A percentile compares a stretch with the other conserved stretches of the same genome.
These are phyloP conservation scores for Botrytis aclada DNA, from an alignment of 2,329 filamentous ascomycete genomes.

Conservation along the genomic window DNA sequence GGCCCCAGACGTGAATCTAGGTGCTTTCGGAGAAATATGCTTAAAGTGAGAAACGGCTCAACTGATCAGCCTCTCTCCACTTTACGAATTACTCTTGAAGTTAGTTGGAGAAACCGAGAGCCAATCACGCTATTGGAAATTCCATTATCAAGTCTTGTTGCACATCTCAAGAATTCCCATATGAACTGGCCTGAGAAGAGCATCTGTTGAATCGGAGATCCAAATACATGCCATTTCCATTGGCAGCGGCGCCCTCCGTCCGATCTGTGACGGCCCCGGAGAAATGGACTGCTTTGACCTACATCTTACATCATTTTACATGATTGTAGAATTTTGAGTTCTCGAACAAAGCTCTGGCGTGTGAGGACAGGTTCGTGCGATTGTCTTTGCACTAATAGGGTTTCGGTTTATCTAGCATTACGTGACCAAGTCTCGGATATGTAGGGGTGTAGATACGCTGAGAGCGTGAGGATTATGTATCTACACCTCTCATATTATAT, in stretches of 20 bases:
- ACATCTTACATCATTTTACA: not conserved
- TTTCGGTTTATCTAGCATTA: not conserved
- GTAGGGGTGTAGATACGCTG: not conserved
- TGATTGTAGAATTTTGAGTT: not conserved
- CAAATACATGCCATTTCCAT: too few relatives aligned
- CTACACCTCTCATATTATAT: not conserved
- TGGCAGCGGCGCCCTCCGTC: not conserved
- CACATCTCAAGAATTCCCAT: not conserved
- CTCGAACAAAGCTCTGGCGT: not conserved
- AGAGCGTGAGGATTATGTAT: not conserved
- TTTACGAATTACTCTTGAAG: not conserved
- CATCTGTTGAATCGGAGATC: not conserved
- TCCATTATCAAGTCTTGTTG: not conserved
- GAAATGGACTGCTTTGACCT: not conserved
- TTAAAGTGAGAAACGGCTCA: not conserved
- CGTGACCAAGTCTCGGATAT: not conserved
- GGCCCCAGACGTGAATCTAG: not conserved
- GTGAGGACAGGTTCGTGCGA: not conserved
- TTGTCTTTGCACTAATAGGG: not conserved
- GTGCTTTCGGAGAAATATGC: not conserved
- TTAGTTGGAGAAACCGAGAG: not conserved
- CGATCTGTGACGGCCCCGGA: not conserved
- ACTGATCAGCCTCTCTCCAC: not conserved
- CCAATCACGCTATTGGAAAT: too few relatives aligned
- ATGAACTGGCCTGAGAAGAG: not conserved